Base-by-base conservation (phyloP, 257 asterid species). In the Perilla frutescens region DNA sequence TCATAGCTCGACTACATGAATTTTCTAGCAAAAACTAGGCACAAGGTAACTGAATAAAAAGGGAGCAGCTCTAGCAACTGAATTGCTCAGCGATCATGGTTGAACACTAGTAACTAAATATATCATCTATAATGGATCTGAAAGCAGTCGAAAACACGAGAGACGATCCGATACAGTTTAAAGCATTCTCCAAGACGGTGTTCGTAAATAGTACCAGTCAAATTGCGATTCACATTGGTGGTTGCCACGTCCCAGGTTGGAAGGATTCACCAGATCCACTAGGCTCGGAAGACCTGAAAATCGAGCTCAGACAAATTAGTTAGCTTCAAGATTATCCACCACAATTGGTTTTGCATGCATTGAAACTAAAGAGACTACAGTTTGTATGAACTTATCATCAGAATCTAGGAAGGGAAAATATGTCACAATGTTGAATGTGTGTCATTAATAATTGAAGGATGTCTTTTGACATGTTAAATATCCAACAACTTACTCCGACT, bases 161-260 rank as follows among this genome's bases (percentile, higher is more conserved):
- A 1, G 6, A 36, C 26, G 6, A 32, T 34, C 44, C 8, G 40
- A 56, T 11, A 48, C 43, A 74, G 14, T 48, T 43, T 55, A 6
- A 14, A 53, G 36, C 41, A 26, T 36, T 54, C 60, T 29, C 66
- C 50, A 41, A 13, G 6, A 31, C 4, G 48, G 13, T 37, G 70
- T 49, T 10, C 5, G 26, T 71, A 14, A 34, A 39, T n/a, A 49
- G 45, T 32, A 43, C 41, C n/a, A 26, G 6, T 37, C 65, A 53
- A 49, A 58, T 26, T 39, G 73, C 6, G 73, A 37, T 65, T 90
- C 87, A 89, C 32, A 88, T 77, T 45, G 97, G 97, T 41, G 97
- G 97, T 77, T 89, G 96, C 98, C 98, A 93, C 57, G 92, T 83
- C 81, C 98, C 98, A 1, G 98, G 97, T 82, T 83, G 89, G 80